Evolutionary conservation across 371 early-diverging fungal species (phyloP).

Genomic region (Zopfochytrium polystomum): DNA sequence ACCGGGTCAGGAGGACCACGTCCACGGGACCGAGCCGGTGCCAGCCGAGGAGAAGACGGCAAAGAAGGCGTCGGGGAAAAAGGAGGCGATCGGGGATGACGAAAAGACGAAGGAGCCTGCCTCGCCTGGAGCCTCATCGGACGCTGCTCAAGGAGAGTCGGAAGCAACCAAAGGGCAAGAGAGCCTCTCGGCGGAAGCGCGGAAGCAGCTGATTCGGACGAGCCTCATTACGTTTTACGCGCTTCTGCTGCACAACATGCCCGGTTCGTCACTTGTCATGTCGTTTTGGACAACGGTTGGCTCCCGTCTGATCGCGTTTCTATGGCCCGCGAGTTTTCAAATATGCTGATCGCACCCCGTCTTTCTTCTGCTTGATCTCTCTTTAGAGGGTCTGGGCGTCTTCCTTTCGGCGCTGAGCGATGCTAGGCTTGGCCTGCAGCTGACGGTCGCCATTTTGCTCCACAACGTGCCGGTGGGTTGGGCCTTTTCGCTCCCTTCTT

Average conservation of each 20-base stretch:
- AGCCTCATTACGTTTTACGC: slow-evolving; percentile 46
- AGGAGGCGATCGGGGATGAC: neutral
- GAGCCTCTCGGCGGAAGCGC: slow-evolving; percentile 21
- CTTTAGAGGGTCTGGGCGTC: slow-evolving; percentile 49
- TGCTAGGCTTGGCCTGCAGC: slow-evolving; percentile 44
- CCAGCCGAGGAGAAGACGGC: too few relatives aligned
- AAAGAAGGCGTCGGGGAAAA: slow-evolving; percentile 6
- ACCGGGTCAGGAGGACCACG: too few relatives aligned
- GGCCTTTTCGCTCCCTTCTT: neutral
- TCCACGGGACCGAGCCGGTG: too few relatives aligned
- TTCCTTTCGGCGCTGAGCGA: slow-evolving; percentile 49
- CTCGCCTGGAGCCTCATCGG: slow-evolving; percentile 22
- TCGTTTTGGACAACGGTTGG: neutral
- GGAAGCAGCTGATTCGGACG: slow-evolving; percentile 40
- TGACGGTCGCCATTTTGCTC: slow-evolving; percentile 51
- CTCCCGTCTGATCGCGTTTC: too few relatives aligned
- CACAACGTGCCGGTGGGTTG: slow-evolving; percentile 48
- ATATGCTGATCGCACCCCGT: neutral
- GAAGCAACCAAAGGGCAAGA: slow-evolving; percentile 3
- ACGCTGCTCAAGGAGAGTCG: neutral
- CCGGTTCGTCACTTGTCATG: slow-evolving; percentile 25
- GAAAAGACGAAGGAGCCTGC: too few relatives aligned
- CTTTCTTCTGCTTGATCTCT: neutral
- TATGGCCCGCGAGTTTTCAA: too few relatives aligned
- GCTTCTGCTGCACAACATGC: slow-evolving; percentile 43